Conservation (phyloP, 2,329 filamentous ascomycete genomes). For the Colletotrichum plurivorum region DNA sequence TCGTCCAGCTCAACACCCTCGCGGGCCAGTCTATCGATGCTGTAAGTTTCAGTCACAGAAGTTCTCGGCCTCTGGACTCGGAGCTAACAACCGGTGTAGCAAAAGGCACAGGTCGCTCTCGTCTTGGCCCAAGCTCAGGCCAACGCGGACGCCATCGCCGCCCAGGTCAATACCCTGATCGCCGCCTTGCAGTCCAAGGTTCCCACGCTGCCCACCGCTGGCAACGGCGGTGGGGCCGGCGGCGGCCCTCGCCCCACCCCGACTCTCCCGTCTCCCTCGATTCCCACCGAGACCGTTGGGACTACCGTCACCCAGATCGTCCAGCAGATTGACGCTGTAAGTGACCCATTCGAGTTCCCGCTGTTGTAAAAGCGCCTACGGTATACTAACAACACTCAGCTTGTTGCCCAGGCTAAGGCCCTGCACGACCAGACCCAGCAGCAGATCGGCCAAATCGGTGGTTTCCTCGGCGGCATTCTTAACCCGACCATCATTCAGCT, state of each 20-base stretch:
- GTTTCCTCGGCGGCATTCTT: conserved; percentile 3
- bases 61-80: not conserved
- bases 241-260: not conserved
- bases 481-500: not conserved
- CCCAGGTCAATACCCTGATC: not conserved
- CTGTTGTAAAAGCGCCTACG: no score
- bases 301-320: conserved; percentile 9
- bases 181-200: not conserved
- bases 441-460: conserved; percentile 12
- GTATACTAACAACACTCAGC: not conserved
- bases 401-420: not conserved
- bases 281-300: not conserved
- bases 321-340: not conserved
- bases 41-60: not conserved
- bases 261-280: not conserved
- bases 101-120: conserved; percentile 11
- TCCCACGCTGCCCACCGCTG: not conserved
- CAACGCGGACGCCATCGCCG: conserved; percentile 7
- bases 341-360: not conserved
- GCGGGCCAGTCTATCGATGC: not conserved
- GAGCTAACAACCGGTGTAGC: not conserved
- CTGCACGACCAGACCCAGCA: conserved; percentile 7
- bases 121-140: conserved; percentile 4
- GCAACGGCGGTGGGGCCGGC: not conserved
- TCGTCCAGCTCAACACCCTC: conserved; percentile 13